Evolutionary conservation across 2,329 filamentous ascomycete species (phyloP).

Genomic region (Pyrenochaeta sp.): DNA sequence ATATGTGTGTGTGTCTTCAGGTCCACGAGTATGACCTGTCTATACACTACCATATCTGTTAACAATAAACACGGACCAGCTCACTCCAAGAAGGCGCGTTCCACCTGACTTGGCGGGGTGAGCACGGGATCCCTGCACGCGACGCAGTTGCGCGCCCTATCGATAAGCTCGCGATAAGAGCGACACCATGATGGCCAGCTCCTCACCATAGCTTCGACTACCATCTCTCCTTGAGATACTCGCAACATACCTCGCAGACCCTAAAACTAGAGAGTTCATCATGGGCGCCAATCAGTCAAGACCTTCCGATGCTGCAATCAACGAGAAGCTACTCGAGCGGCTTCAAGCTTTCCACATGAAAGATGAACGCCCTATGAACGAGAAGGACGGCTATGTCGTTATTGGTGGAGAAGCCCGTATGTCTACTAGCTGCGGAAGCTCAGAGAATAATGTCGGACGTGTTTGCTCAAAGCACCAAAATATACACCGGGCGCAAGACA

Average conservation of each 20-base stretch:
- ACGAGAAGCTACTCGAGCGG: slow-evolving; percentile 52
- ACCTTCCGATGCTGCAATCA: slow-evolving; percentile 44
- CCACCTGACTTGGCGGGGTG: slow-evolving; percentile 19
- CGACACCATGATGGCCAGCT: slow-evolving; percentile 22
- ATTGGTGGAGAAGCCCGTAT: slow-evolving; percentile 57
- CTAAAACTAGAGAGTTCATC: not conserved
- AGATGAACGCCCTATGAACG: slow-evolving; percentile 50
- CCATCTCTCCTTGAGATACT: not conserved
- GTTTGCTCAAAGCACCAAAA: slow-evolving; percentile 26
- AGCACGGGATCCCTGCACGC: slow-evolving; percentile 29
- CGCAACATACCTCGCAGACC: not conserved
- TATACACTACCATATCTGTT: too few species aligned
- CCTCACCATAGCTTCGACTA: slow-evolving; percentile 10
- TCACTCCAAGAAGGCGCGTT: not conserved
- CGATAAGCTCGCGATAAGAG: slow-evolving; percentile 31
- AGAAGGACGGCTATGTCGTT: slow-evolving; percentile 64
- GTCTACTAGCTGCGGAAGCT: slow-evolving; percentile 8
- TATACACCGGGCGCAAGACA: slow-evolving; percentile 39
- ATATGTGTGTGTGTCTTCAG: not conserved
- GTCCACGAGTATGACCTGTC: too few species aligned
- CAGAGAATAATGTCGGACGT: slow-evolving; percentile 3
- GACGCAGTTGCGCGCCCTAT: slow-evolving; percentile 1
- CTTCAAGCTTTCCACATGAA: slow-evolving; percentile 57
- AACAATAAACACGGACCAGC: not conserved
- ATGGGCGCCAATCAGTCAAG: slow-evolving; percentile 50